Evolutionary conservation across 306 rosid species (phyloP).

Genomic region (Biancaea sappan): DNA sequence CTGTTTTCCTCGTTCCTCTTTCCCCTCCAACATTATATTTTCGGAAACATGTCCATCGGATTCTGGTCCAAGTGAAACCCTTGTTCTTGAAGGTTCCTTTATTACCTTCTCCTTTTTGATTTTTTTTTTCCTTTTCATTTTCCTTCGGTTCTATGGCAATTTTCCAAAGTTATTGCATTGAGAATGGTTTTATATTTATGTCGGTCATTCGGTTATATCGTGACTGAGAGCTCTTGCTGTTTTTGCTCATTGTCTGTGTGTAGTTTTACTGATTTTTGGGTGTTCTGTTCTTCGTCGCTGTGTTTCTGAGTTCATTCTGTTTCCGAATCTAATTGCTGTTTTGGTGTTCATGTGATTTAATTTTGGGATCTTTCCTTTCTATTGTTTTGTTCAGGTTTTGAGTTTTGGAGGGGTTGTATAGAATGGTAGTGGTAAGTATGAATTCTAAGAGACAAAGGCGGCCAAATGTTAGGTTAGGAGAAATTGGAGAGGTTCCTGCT

Average conservation of each 20-base stretch:
- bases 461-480: conserved; percentile 53
- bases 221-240: neutral
- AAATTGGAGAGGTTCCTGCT: conserved; percentile 47
- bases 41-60: neutral
- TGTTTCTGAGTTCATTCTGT: neutral
- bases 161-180: neutral
- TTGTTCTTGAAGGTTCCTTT: conserved; percentile 4
- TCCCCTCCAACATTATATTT: neutral
- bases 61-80: neutral
- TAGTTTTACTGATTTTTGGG: neutral
- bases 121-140: neutral
- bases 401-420: neutral
- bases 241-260: neutral
- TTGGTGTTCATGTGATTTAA: neutral
- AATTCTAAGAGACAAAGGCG: conserved; percentile 51
- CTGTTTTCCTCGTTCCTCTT: neutral
- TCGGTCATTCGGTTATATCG: neutral
- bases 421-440: conserved; percentile 42
- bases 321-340: neutral
- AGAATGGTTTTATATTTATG: neutral
- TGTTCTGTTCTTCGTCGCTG: neutral
- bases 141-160: neutral
- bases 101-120: neutral
- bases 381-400: conserved; percentile 32
- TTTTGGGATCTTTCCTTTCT: conserved; percentile 2